These are phyloP conservation scores for Xylaria sp. DNA, from an alignment of 2,329 filamentous ascomycete species.

Conservation along the genomic window DNA sequence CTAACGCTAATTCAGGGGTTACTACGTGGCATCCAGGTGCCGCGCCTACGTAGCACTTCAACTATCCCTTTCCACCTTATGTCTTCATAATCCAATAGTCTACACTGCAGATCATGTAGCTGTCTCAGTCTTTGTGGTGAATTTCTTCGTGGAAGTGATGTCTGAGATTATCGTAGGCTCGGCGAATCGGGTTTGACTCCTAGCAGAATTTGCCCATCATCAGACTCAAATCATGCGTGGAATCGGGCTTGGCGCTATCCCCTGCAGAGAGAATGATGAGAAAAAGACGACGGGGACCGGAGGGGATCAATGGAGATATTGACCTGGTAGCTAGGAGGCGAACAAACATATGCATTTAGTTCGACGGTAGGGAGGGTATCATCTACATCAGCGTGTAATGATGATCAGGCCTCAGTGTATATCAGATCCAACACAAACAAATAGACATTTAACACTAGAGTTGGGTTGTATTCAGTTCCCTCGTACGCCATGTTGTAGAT, in stretches of 20 bases:
- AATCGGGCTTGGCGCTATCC: background rate
- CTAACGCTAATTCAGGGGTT: background rate
- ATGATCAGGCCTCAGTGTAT: background rate
- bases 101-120: background rate
- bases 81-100: background rate
- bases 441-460: background rate
- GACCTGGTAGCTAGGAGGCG: background rate
- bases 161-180: background rate
- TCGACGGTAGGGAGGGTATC: background rate
- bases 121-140: constrained; percentile 3
- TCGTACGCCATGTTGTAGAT: background rate
- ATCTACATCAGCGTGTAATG: background rate
- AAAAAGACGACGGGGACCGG: background rate
- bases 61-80: background rate
- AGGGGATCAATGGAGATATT: background rate
- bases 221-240: background rate
- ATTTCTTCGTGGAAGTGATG: background rate
- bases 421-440: background rate
- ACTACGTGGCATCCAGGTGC: background rate
- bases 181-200: background rate
- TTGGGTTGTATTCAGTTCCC: background rate
- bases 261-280: background rate
- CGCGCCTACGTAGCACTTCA: background rate
- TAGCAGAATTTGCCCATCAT: background rate
- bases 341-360: background rate